These are phyloP conservation scores for Cyberlindnera nakhonratchasimensis DNA, from an alignment of 805 yeast species.

Conservation along the genomic window DNA sequence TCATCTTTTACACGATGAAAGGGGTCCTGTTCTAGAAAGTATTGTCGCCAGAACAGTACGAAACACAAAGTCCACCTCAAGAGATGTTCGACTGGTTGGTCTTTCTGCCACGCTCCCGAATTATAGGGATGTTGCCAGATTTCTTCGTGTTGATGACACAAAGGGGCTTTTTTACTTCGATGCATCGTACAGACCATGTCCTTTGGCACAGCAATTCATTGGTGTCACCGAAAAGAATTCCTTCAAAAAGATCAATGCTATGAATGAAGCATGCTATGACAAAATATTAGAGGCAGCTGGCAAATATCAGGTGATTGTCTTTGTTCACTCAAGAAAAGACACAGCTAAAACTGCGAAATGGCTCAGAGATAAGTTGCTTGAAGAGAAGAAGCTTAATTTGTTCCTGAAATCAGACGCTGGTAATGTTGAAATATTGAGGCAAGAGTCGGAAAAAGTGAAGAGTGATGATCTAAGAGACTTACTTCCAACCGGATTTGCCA, in stretches of 20 bases:
- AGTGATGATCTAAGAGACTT: conserved; percentile 55
- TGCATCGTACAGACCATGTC: conserved; percentile 85
- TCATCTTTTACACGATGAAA: conserved; percentile 85
- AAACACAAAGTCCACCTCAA: conserved; percentile 40
- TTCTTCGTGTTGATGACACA: conserved; percentile 59
- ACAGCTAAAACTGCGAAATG: conserved; percentile 80
- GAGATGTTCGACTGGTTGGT: conserved; percentile 69
- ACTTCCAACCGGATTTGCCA: conserved; percentile 71
- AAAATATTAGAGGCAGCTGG: conserved; percentile 63
- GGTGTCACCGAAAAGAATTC: conserved; percentile 86
- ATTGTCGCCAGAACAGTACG: conserved; percentile 74
- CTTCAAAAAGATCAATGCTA: conserved; percentile 70
- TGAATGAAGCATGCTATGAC: conserved; percentile 89
- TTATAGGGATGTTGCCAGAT: conserved; percentile 79
- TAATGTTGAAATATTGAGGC: conserved; percentile 55
- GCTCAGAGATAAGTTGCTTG: conserved; percentile 58
- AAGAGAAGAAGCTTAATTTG: conserved; percentile 46
- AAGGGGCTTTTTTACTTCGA: conserved; percentile 79
- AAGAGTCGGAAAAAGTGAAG: conserved; percentile 56
- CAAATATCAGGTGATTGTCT: conserved; percentile 78
- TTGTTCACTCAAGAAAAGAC: conserved; percentile 93
- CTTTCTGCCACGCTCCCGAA: conserved; percentile 93
- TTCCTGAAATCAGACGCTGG: conserved; percentile 46
- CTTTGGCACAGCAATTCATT: conserved; percentile 80
- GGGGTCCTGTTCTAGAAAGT: conserved; percentile 93